Conservation (phyloP, 345 rosid species). For the Anacardium occidentale region DNA sequence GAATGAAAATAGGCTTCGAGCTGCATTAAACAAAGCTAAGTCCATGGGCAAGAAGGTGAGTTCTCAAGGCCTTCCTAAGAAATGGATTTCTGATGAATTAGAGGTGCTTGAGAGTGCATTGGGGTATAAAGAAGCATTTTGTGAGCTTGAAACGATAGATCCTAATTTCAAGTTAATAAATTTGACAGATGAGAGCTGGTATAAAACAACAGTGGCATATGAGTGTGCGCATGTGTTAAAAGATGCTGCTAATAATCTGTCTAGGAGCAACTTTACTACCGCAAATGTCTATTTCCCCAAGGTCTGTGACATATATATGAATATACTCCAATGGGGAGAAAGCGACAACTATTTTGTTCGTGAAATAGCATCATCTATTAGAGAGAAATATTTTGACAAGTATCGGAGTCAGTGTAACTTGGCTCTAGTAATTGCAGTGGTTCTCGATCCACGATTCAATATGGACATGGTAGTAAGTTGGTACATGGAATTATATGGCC, state of each 20-base stretch:
- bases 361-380: too few species aligned
- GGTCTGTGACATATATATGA: background rate
- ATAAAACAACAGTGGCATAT: background rate
- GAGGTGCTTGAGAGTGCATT: background rate
- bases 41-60: background rate
- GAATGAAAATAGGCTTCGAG: background rate
- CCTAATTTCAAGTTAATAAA: slow-evolving; percentile 6
- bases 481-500: background rate
- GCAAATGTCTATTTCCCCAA: background rate
- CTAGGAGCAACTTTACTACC: background rate
- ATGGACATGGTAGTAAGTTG: background rate
- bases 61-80: background rate
- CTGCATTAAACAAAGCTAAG: background rate
- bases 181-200: background rate
- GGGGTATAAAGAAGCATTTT: background rate
- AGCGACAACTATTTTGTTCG: background rate
- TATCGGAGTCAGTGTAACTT: background rate
- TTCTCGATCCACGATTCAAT: slow-evolving; percentile 6
- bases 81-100: background rate
- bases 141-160: background rate
- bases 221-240: background rate
- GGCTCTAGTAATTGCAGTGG: background rate
- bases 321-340: background rate
- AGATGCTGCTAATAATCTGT: background rate
- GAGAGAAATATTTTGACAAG: too few species aligned